Conservation (phyloP, 441 rosid species). For the Populus hybrid region DNA sequence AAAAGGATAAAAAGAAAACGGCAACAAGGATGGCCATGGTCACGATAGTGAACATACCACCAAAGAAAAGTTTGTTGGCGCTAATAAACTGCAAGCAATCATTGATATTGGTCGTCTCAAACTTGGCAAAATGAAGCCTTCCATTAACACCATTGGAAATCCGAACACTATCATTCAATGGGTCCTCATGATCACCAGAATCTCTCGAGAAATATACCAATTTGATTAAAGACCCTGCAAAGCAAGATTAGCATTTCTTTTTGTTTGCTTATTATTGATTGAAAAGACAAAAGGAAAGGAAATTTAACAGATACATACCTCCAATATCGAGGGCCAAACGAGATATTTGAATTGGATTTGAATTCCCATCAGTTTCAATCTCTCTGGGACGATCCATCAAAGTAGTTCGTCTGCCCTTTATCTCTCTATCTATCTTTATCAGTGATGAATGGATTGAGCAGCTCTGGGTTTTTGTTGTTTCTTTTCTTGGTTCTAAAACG, state of each 20-base stretch:
- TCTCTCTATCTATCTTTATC: not conserved
- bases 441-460: not conserved
- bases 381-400: constrained; percentile 5
- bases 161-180: constrained; percentile 29
- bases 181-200: constrained; percentile 23
- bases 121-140: constrained; percentile 70
- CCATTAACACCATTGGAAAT: constrained; percentile 39
- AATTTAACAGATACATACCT: constrained; percentile 35
- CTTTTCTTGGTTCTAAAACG: not conserved
- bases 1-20: not conserved
- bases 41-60: constrained; percentile 33
- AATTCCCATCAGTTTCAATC: constrained; percentile 14
- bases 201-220: constrained; percentile 62
- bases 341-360: constrained; percentile 42
- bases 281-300: not conserved
- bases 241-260: not conserved
- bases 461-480: not conserved
- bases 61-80: constrained; percentile 49
- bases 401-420: constrained; percentile 17
- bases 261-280: not conserved
- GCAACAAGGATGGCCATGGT: not conserved
- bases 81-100: constrained; percentile 76
- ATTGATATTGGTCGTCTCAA: constrained; percentile 77
- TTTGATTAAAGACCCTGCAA: constrained; percentile 74
- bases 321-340: constrained; percentile 93